These are phyloP conservation scores for Schwanniomyces polymorphus DNA, from an alignment of 805 yeast genomes.

Conservation along the genomic window DNA sequence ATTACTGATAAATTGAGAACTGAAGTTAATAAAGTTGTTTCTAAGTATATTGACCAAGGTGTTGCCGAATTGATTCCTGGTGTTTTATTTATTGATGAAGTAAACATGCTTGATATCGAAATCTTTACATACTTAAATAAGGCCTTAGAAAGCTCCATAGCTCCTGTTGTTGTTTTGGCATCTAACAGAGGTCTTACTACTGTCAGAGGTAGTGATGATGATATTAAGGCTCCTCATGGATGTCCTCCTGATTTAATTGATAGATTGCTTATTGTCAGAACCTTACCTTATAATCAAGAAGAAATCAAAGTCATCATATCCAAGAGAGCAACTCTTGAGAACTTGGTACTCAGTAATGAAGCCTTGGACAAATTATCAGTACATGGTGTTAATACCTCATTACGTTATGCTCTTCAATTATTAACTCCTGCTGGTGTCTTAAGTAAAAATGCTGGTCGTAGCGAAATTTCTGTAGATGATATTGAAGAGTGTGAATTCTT, in stretches of 20 bases:
- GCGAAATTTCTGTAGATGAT: conserved; percentile 66
- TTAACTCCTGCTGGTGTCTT: conserved; percentile 88
- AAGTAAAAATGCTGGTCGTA: conserved; percentile 70
- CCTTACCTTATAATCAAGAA: conserved; percentile 80
- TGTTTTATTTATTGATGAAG: conserved; percentile 95
- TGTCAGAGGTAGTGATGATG: conserved; percentile 85
- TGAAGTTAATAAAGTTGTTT: conserved; percentile 94
- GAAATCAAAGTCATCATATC: conserved; percentile 82
- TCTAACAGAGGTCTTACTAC: conserved; percentile 93
- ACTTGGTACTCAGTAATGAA: conserved; percentile 59
- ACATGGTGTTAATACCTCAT: conserved; percentile 74
- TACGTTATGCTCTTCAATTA: conserved; percentile 90
- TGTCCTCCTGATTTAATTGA: conserved; percentile 94
- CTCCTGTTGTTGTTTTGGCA: conserved; percentile 94
- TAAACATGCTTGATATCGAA: conserved; percentile 97
- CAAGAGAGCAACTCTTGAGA: conserved; percentile 80
- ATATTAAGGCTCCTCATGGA: conserved; percentile 88
- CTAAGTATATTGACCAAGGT: conserved; percentile 96
- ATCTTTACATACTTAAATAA: conserved; percentile 92
- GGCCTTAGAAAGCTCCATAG: conserved; percentile 87
- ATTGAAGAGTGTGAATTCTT: conserved; percentile 79
- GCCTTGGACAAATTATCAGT: conserved; percentile 74
- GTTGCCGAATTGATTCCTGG: conserved; percentile 98
- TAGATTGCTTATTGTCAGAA: conserved; percentile 86
- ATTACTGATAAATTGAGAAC: conserved; percentile 92